These are phyloP conservation scores for Leccinum rimulosum DNA, from an alignment of 768 basidiomycete species.

Conservation along the genomic window DNA sequence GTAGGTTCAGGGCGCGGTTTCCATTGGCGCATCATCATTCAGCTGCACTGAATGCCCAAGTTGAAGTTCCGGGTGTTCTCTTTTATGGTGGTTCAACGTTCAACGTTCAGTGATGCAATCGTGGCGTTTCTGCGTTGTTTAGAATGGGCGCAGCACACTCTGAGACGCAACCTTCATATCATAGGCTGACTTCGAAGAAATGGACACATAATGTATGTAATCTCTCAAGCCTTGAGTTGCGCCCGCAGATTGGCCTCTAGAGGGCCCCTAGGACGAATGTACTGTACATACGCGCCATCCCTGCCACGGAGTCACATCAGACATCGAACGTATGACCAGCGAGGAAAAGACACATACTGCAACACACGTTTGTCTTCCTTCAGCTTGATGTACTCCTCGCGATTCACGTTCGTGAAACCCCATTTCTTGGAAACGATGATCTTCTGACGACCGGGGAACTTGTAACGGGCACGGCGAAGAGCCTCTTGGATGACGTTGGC, in stretches of 20 bases:
- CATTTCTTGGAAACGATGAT: slow-evolving; percentile 97
- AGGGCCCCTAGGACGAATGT: slow-evolving; percentile 84
- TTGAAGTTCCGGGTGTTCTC: background rate
- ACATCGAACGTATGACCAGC: background rate
- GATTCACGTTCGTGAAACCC: slow-evolving; percentile 95
- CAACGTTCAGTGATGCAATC: background rate
- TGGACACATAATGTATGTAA: slow-evolving; percentile 5
- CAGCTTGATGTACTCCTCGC: slow-evolving; percentile 83
- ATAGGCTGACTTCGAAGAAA: background rate
- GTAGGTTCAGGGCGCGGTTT: too few relatives aligned
- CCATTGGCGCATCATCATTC: too few relatives aligned
- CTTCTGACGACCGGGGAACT: slow-evolving; percentile 99
- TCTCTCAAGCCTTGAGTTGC: slow-evolving; percentile 67
- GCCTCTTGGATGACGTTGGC: slow-evolving; percentile 92
- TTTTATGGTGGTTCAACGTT: background rate
- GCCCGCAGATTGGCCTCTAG: slow-evolving; percentile 83
- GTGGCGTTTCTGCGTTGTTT: background rate
- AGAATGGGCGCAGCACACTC: background rate
- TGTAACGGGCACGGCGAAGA: slow-evolving; percentile 96
- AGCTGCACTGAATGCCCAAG: too few relatives aligned
- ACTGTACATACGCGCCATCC: slow-evolving; percentile 95
- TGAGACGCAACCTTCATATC: background rate
- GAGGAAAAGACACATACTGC: slow-evolving; percentile 54
- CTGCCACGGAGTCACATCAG: slow-evolving; percentile 7
- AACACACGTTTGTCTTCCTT: slow-evolving; percentile 90